Percentiles rank a stretch among this genome's conserved stretches.
These are phyloP conservation scores for Ustilago trichophora DNA, from an alignment of 1,284 basidiomycete species.

Conservation along the genomic window DNA sequence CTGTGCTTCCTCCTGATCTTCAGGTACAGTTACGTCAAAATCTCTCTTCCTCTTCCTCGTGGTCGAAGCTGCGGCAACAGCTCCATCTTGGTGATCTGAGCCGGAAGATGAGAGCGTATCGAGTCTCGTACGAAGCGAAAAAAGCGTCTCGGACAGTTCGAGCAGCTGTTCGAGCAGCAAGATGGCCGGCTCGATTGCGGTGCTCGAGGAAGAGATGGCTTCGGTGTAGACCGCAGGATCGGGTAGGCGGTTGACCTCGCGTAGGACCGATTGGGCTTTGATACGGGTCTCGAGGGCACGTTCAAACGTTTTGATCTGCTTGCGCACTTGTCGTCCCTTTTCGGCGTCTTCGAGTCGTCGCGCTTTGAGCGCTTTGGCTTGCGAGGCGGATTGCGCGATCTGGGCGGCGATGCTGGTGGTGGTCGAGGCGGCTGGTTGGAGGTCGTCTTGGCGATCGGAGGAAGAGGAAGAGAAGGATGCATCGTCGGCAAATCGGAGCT, in stretches of 20 bases:
- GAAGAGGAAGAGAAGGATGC: not conserved
- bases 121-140: conserved; percentile 22
- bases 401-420: conserved; percentile 46
- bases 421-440: conserved; percentile 1
- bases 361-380: conserved; percentile 48
- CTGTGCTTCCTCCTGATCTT: conserved; percentile 17
- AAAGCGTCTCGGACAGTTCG: conserved; percentile 38
- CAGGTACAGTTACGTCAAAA: conserved; percentile 23
- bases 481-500: conserved; percentile 26
- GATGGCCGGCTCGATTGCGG: conserved; percentile 12
- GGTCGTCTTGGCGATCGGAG: conserved; percentile 1
- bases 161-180: conserved; percentile 29
- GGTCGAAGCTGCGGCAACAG: conserved; percentile 5
- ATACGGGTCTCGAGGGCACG: conserved; percentile 56
- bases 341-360: conserved; percentile 50
- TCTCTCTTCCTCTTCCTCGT: conserved; percentile 42
- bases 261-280: conserved; percentile 49
- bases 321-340: conserved; percentile 53
- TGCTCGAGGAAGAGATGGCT: conserved; percentile 3
- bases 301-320: conserved; percentile 57
- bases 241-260: conserved; percentile 39
- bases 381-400: conserved; percentile 32
- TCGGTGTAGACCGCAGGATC: conserved; percentile 15
- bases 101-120: conserved; percentile 12
- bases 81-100: not conserved